phyloP scores from a whole-genome alignment of 768 basidiomycete genomes.

The Leucosporidium yakuticum region DNA sequence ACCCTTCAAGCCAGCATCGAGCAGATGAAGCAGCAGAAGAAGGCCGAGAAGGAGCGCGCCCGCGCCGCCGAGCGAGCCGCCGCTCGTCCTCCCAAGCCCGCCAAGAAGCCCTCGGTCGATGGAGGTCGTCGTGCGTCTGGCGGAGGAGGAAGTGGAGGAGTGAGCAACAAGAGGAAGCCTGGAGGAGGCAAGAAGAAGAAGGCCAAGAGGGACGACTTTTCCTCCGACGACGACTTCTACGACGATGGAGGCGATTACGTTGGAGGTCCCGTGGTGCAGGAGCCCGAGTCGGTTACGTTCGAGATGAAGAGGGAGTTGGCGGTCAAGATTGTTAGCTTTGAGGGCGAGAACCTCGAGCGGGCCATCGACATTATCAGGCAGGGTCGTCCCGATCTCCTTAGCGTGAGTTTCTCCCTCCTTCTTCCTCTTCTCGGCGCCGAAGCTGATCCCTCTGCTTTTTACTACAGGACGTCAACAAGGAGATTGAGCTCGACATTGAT shows the following conservation, averaged over 20 bases:
- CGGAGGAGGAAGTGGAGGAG: constrained; percentile 13
- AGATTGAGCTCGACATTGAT: constrained; percentile 98
- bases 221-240: constrained; percentile 33
- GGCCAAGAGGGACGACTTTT: constrained; percentile 22
- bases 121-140: constrained; percentile 2
- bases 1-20: constrained; percentile 64
- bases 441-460: not conserved
- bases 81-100: constrained; percentile 1
- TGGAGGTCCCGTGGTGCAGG: constrained; percentile 24
- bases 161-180: not conserved
- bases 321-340: constrained; percentile 81
- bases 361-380: constrained; percentile 94
- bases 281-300: constrained; percentile 56
- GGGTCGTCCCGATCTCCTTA: constrained; percentile 85
- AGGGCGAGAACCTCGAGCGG: constrained; percentile 73
- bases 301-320: constrained; percentile 98
- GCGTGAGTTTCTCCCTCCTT: constrained; percentile 55
- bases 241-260: constrained; percentile 5
- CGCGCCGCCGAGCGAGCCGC: constrained; percentile 25
- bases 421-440: not conserved
- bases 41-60: constrained; percentile 64
- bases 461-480: constrained; percentile 52
- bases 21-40: constrained; percentile 59
- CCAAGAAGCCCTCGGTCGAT: not conserved
- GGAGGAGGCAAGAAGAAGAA: constrained; percentile 28